Conservation (phyloP, 495 filamentous ascomycete genomes). For the Glonium stellatum region DNA sequence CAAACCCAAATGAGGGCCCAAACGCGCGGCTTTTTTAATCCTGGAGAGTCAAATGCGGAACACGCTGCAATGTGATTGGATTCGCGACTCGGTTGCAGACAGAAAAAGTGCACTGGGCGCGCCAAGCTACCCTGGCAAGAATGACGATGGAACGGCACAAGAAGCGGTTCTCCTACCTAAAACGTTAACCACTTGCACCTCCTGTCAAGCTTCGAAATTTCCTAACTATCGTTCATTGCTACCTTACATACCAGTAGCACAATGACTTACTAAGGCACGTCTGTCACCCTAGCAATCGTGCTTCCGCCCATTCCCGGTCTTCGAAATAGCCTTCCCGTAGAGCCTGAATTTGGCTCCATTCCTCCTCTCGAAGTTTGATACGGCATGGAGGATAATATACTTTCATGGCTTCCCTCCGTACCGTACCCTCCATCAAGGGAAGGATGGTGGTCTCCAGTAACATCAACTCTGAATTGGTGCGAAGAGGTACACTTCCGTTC, state of each 20-base stretch:
- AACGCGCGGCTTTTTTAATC: background rate
- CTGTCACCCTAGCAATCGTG: background rate
- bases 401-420: conserved; percentile 49
- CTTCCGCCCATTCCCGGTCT: background rate
- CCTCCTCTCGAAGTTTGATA: background rate
- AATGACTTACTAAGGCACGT: background rate
- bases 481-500: conserved; percentile 59
- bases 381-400: conserved; percentile 23
- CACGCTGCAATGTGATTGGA: background rate
- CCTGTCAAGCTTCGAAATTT: background rate
- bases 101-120: background rate
- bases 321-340: background rate
- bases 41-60: background rate
- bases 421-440: conserved; percentile 61
- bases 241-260: background rate
- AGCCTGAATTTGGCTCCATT: background rate
- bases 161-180: background rate
- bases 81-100: background rate
- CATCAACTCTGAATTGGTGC: conserved; percentile 87
- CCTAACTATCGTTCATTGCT: background rate
- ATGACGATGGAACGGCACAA: background rate
- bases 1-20: background rate
- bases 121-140: background rate
- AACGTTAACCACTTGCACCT: background rate
- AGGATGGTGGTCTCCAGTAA: conserved; percentile 80